These are phyloP conservation scores for Fomitopsis pinicola DNA, from an alignment of 1,284 basidiomycete genomes.

Conservation along the genomic window DNA sequence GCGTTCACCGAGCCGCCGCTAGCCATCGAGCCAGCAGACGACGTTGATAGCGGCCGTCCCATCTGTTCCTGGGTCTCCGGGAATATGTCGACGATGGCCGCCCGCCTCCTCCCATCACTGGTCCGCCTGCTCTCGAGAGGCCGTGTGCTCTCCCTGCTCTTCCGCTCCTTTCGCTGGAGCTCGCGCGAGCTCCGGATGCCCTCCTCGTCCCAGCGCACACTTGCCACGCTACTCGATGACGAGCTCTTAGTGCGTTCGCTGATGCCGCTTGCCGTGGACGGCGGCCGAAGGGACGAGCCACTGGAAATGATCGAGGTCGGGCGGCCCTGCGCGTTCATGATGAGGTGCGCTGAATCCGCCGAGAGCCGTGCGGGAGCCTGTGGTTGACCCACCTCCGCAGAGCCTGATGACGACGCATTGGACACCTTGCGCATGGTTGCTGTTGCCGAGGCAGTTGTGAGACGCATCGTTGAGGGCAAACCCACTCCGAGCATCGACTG, in stretches of 20 bases:
- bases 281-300: constrained; percentile 52
- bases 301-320: constrained; percentile 47
- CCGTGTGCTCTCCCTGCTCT: constrained; percentile 17
- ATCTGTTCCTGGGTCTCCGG: constrained; percentile 21
- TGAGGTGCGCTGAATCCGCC: constrained; percentile 37
- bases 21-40: constrained; percentile 10
- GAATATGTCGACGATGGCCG: constrained; percentile 30
- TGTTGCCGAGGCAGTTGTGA: constrained; percentile 35
- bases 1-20: not conserved
- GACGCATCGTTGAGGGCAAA: constrained; percentile 40
- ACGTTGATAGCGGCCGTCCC: constrained; percentile 9
- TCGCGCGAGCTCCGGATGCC: constrained; percentile 52
- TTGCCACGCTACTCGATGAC: constrained; percentile 43
- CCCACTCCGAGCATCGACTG: constrained; percentile 50
- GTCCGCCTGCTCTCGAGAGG: constrained; percentile 20
- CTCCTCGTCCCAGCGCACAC: constrained; percentile 64
- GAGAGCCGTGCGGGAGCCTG: constrained; percentile 36
- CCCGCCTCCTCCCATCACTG: constrained; percentile 26
- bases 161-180: constrained; percentile 42
- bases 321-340: constrained; percentile 25
- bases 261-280: constrained; percentile 40
- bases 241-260: constrained; percentile 31
- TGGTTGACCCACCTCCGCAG: constrained; percentile 16
- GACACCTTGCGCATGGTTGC: constrained; percentile 31
- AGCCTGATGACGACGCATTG: constrained; percentile 31